Evolutionary conservation across 176 grass and related monocot species (phyloP).

Genomic region (Dactylis glomerata): DNA sequence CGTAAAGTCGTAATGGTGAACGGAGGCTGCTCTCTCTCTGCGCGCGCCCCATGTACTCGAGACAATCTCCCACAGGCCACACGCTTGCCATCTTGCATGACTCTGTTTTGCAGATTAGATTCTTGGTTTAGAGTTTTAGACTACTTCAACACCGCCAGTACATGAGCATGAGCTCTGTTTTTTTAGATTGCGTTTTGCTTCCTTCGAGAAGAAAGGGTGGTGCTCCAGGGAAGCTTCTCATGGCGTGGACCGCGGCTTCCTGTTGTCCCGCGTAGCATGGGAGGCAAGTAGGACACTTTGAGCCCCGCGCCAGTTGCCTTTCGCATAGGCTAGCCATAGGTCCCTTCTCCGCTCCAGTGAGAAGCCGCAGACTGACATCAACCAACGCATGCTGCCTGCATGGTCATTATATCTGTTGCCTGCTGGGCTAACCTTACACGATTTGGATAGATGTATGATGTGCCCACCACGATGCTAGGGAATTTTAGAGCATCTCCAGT

Average conservation of each 20-base stretch:
- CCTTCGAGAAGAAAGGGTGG: neutral
- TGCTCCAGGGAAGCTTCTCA: neutral
- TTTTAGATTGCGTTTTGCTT: neutral
- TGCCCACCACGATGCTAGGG: no score
- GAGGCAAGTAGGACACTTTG: neutral
- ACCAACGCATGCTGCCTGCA: neutral
- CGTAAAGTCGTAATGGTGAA: neutral
- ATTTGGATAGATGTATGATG: no score
- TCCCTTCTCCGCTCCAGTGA: neutral
- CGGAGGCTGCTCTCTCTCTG: neutral
- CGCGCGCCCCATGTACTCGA: slow-evolving; percentile 31
- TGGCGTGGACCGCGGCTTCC: neutral
- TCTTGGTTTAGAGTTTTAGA: neutral
- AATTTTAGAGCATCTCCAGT: no score
- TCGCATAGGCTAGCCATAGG: neutral
- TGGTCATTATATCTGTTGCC: no score
- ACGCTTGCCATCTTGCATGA: slow-evolving; percentile 19
- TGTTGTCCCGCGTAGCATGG: neutral
- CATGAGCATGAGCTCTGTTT: neutral
- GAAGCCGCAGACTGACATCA: neutral
- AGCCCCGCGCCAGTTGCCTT: neutral
- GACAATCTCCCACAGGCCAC: slow-evolving; percentile 11
- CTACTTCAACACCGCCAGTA: no score
- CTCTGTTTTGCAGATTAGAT: neutral
- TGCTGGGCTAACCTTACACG: no score